Conservation (phyloP, 2,329 filamentous ascomycete genomes). For the Microdochium nivale region DNA sequence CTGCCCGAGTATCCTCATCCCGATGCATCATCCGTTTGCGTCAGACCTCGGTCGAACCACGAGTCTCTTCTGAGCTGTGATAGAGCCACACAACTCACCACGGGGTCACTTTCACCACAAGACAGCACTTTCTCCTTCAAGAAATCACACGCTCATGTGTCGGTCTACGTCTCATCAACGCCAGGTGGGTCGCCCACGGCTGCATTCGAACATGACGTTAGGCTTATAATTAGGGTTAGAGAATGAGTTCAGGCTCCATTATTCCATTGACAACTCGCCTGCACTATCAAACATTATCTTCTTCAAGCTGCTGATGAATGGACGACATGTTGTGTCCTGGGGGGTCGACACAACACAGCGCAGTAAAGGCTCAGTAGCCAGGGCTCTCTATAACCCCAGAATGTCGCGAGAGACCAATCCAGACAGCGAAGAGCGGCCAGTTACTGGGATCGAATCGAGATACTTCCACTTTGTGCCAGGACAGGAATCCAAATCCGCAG, state of each 20-base stretch:
- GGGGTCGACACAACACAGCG: slow-evolving; percentile 32
- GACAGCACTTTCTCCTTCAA: not conserved
- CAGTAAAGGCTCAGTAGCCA: slow-evolving; percentile 29
- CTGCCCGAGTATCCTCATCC: slow-evolving; percentile 49
- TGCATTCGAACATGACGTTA: not conserved
- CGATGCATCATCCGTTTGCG: slow-evolving; percentile 34
- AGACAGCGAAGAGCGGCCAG: not conserved
- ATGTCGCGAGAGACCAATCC: slow-evolving; percentile 11
- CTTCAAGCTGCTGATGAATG: slow-evolving; percentile 49
- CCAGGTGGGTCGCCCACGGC: slow-evolving; percentile 29
- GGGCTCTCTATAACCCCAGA: slow-evolving; percentile 38
- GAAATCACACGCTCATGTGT: slow-evolving; percentile 31
- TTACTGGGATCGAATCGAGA: slow-evolving; percentile 36
- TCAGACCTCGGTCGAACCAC: slow-evolving; percentile 10
- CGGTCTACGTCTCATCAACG: slow-evolving; percentile 48
- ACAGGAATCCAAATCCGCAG: slow-evolving; percentile 26
- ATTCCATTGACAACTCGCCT: slow-evolving; percentile 28
- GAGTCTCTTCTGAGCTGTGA: not conserved
- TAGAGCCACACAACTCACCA: not conserved
- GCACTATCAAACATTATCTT: slow-evolving; percentile 32
- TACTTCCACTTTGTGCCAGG: slow-evolving; percentile 40
- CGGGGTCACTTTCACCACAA: not conserved
- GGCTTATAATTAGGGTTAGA: slow-evolving; percentile 21
- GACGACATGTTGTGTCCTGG: slow-evolving; percentile 41
- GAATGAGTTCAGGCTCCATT: slow-evolving; percentile 43